Percentiles rank a stretch among this genome's conserved stretches.
Conservation (phyloP, 164 flowering plant species). For the Nymphaea thermarum region DNA sequence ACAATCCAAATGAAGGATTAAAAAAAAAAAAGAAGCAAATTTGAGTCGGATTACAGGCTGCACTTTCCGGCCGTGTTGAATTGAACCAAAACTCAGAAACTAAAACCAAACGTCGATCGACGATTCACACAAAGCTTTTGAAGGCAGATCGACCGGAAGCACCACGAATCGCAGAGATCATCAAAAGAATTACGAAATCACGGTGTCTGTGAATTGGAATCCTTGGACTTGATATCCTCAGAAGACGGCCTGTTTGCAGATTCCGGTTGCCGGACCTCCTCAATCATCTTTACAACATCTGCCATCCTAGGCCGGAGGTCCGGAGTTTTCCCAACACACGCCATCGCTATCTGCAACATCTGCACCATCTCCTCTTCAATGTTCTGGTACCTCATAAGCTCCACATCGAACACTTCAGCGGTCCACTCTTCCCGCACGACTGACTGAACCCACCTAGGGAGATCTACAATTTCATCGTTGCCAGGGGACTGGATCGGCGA, state of each 20-base stretch:
- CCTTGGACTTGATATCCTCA: slow-evolving; percentile 24
- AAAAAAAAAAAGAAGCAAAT: too few species aligned
- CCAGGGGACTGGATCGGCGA: slow-evolving; percentile 48
- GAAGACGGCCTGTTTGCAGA: slow-evolving; percentile 25
- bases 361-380: slow-evolving; percentile 85
- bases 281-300: slow-evolving; percentile 27
- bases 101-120: background rate
- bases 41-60: too few species aligned
- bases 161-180: background rate
- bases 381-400: slow-evolving; percentile 55
- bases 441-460: slow-evolving; percentile 92
- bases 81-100: too few species aligned
- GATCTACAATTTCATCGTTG: slow-evolving; percentile 71
- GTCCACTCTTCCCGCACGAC: slow-evolving; percentile 81
- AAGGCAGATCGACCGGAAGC: background rate
- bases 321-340: slow-evolving; percentile 28
- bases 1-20: too few species aligned
- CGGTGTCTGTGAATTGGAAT: slow-evolving; percentile 23
- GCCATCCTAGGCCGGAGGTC: slow-evolving; percentile 24
- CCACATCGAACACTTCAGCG: slow-evolving; percentile 75
- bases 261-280: slow-evolving; percentile 22
- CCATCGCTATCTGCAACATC: slow-evolving; percentile 72
- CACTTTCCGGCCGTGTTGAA: too few species aligned
- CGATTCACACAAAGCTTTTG: background rate
- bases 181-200: slow-evolving; percentile 5